Conservation (phyloP, 2,329 filamentous ascomycete species). For the Fusarium fujikuroi region DNA sequence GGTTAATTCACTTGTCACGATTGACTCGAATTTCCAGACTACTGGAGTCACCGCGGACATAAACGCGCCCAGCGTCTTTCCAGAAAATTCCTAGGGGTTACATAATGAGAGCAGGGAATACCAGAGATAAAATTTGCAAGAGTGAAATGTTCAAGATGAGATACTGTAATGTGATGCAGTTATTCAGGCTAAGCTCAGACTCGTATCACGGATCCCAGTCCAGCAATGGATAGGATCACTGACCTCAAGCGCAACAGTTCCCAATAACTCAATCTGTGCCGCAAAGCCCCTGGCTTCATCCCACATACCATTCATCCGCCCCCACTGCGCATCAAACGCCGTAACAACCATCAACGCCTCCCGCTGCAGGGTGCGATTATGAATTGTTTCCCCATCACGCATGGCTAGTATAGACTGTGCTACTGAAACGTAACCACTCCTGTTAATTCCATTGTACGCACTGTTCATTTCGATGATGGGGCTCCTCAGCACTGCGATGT, state of each 20-base stretch:
- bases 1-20: fast-evolving
- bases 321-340: not conserved
- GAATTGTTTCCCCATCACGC: not conserved
- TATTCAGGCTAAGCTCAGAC: fast-evolving
- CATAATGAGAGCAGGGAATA: fast-evolving
- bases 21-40: fast-evolving
- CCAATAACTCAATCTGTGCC: not conserved
- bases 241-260: not conserved
- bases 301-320: not conserved
- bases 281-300: not conserved
- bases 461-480: not conserved
- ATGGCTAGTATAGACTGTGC: not conserved
- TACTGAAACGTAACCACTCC: too few species aligned
- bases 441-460: not conserved
- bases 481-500: not conserved
- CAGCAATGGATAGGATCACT: not conserved
- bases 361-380: not conserved
- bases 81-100: fast-evolving
- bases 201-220: fast-evolving
- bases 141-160: not conserved
- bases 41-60: not conserved
- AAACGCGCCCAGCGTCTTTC: fast-evolving
- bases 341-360: not conserved
- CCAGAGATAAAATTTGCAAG: fast-evolving
- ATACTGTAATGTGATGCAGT: fast-evolving